A percentile compares a stretch with the other conserved stretches of the same genome.
Evolutionary conservation across 2,329 filamentous ascomycete genomes (phyloP).

Genomic region (Periconia sp.): DNA sequence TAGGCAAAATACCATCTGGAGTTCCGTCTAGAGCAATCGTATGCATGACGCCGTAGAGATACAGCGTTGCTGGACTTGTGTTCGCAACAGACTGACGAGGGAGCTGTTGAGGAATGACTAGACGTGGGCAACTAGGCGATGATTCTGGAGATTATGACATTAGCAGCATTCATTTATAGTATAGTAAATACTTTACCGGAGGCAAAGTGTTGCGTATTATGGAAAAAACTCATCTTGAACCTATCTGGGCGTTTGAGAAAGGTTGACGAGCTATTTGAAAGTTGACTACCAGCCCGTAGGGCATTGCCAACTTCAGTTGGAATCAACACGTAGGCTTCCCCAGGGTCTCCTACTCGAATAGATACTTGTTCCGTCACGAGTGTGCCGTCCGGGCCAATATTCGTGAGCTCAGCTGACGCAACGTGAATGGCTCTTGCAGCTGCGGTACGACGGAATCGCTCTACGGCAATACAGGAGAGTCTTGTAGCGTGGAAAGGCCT

Average conservation of each 20-base stretch:
- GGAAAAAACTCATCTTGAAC: constrained; percentile 13
- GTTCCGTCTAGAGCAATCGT: constrained; percentile 20
- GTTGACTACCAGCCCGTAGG: constrained; percentile 13
- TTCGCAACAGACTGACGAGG: constrained; percentile 16
- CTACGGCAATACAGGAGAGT: constrained; percentile 4
- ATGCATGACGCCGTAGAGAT: constrained; percentile 17
- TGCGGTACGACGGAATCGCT: constrained; percentile 8
- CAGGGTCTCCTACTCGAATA: constrained; percentile 17
- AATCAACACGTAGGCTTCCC: constrained; percentile 23
- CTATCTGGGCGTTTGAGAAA: constrained; percentile 11
- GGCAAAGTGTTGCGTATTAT: constrained; percentile 19
- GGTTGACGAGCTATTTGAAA: constrained; percentile 9
- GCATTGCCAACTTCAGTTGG: constrained; percentile 21
- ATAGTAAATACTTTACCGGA: constrained; percentile 10
- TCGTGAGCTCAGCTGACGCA: constrained; percentile 20
- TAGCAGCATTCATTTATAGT: constrained; percentile 10
- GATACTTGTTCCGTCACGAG: constrained; percentile 17
- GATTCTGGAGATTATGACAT: constrained; percentile 12
- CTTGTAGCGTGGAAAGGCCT: neutral
- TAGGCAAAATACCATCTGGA: constrained; percentile 16
- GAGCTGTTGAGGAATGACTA: constrained; percentile 19
- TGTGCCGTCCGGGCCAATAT: constrained; percentile 13
- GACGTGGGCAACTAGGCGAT: constrained; percentile 10
- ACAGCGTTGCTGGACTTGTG: constrained; percentile 17
- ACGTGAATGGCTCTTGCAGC: constrained; percentile 15